phyloP scores from a whole-genome alignment of 2,329 filamentous ascomycete species.

The Calonectria multiphialidica region DNA sequence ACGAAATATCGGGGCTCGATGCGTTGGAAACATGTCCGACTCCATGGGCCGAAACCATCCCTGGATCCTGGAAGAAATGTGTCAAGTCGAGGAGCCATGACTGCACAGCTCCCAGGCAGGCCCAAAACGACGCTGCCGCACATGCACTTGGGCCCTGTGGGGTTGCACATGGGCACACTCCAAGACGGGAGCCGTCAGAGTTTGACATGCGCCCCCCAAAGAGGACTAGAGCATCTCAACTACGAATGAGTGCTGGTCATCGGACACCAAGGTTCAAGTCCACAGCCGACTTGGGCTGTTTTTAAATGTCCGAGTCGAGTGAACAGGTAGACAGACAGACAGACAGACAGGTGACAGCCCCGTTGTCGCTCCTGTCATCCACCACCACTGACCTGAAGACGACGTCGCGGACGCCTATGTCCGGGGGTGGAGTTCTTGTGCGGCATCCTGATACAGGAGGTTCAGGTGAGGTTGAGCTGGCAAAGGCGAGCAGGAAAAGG shows the following conservation, averaged over 20 bases:
- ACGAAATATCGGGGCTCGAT: neutral
- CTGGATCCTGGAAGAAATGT: neutral
- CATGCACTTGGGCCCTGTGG: neutral
- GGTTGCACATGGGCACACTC: neutral
- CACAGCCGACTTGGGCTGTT: neutral
- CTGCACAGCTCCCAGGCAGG: neutral
- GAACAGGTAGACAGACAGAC: too few species aligned
- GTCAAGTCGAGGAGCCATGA: conserved; percentile 2
- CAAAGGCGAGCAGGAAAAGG: neutral
- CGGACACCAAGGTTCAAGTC: neutral
- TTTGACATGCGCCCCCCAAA: conserved; percentile 5
- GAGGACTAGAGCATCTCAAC: neutral
- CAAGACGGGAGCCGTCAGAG: conserved; percentile 2
- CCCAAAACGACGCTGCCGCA: neutral
- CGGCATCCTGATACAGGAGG: conserved; percentile 19
- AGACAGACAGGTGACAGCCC: too few species aligned
- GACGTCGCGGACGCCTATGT: neutral
- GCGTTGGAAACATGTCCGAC: neutral
- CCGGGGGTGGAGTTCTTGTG: conserved; percentile 7
- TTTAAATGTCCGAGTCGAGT: neutral
- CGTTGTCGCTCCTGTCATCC: neutral
- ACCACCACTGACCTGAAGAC: neutral
- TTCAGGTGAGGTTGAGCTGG: conserved; percentile 14
- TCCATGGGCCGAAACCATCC: neutral
- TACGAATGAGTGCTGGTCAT: neutral